These are phyloP conservation scores for Ceratobasidium sp. DNA, from an alignment of 1,284 basidiomycete species.

Conservation along the genomic window DNA sequence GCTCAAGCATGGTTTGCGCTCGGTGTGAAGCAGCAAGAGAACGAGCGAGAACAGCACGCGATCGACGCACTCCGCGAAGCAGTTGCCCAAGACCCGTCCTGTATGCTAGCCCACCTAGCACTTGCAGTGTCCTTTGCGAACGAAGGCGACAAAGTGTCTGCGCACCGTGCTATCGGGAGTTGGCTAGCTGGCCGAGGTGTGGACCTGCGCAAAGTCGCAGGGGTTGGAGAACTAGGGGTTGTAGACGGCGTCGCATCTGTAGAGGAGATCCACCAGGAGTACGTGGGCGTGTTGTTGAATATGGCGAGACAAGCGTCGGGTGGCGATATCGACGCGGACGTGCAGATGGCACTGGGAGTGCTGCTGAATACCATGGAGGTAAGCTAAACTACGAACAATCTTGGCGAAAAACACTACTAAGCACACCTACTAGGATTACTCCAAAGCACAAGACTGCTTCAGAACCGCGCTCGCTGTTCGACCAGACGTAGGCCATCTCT, in stretches of 20 bases:
- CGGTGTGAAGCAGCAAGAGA: slow-evolving; percentile 98
- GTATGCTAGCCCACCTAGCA: slow-evolving; percentile 88
- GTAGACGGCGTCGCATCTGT: slow-evolving; percentile 24
- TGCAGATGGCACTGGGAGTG: slow-evolving; percentile 95
- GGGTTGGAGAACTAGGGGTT: slow-evolving; percentile 47
- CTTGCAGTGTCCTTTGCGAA: slow-evolving; percentile 94
- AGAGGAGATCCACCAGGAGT: slow-evolving; percentile 18
- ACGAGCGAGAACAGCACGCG: slow-evolving; percentile 93
- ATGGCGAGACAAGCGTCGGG: slow-evolving; percentile 61
- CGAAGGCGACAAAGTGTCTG: slow-evolving; percentile 78
- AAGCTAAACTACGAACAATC: slow-evolving; percentile 47
- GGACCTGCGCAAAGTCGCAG: slow-evolving; percentile 64
- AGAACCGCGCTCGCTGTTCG: slow-evolving; percentile 85
- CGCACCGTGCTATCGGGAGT: slow-evolving; percentile 81
- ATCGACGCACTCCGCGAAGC: slow-evolving; percentile 87
- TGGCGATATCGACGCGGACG: slow-evolving; percentile 85
- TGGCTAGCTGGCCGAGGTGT: slow-evolving; percentile 77
- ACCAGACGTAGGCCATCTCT: slow-evolving; percentile 72
- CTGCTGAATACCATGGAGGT: slow-evolving; percentile 92
- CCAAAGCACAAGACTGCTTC: slow-evolving; percentile 95
- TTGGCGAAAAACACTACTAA: not conserved
- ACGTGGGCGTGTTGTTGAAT: slow-evolving; percentile 60
- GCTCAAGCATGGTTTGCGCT: slow-evolving; percentile 89
- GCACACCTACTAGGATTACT: slow-evolving; percentile 73
- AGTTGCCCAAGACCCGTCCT: slow-evolving; percentile 79